phyloP scores from a whole-genome alignment of 345 rosid species.

The Isatis tinctoria region DNA sequence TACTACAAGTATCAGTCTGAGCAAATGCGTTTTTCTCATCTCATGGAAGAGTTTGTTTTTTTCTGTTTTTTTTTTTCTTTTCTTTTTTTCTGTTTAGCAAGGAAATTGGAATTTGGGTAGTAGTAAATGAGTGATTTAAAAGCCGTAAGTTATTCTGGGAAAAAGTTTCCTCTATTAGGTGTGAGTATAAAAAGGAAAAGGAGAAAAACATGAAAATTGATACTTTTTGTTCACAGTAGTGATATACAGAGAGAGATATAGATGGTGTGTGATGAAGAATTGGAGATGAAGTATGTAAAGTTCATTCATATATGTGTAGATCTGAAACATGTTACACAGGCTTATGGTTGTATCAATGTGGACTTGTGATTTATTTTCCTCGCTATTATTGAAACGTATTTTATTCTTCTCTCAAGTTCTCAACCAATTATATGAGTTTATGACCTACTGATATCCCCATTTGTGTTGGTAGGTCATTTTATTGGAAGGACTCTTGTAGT shows the following conservation, averaged over 20 bases:
- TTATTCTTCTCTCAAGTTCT: slow-evolving; percentile 21
- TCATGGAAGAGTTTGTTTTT: slow-evolving; percentile 17
- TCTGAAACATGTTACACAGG: slow-evolving; percentile 16
- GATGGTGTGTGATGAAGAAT: neutral
- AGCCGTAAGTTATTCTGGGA: neutral
- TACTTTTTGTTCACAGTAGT: slow-evolving; percentile 13
- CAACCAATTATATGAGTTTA: slow-evolving; percentile 25
- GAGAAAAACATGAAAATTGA: neutral
- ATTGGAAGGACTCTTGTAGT: slow-evolving; percentile 13
- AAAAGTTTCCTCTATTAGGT: neutral
- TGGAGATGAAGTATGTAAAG: neutral
- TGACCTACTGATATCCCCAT: slow-evolving; percentile 14
- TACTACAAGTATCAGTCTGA: slow-evolving; percentile 50
- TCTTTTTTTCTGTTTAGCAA: neutral
- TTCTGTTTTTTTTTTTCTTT: neutral
- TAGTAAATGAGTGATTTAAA: neutral
- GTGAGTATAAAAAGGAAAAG: neutral
- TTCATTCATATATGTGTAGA: slow-evolving; percentile 5
- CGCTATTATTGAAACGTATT: slow-evolving; percentile 9
- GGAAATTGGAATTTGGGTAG: slow-evolving; percentile 9
- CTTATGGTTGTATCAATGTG: slow-evolving; percentile 16
- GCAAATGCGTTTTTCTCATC: slow-evolving; percentile 50
- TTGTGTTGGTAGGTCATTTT: slow-evolving; percentile 3
- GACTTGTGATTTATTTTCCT: slow-evolving; percentile 16
- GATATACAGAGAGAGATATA: neutral